Conservation (phyloP, 2,329 filamentous ascomycete species). For the Ceratocystis diversiconidia region DNA sequence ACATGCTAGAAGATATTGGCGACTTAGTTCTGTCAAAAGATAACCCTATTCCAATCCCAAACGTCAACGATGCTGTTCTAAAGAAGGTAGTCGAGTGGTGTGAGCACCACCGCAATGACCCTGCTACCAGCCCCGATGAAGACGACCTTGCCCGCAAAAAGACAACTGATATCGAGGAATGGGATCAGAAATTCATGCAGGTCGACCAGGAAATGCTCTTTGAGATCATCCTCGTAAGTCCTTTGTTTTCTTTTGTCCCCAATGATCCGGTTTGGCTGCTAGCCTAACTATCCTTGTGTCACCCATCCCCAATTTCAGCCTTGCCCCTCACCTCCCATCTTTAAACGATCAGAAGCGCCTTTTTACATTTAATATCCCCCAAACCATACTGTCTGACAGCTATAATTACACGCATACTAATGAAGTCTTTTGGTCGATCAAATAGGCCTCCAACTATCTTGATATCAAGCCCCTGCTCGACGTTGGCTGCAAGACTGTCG, state of each 20-base stretch:
- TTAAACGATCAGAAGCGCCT: too few species aligned
- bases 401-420: too few species aligned
- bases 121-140: conserved; percentile 66
- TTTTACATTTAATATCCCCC: too few species aligned
- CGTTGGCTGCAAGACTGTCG: conserved; percentile 97
- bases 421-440: too few species aligned
- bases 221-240: conserved; percentile 84
- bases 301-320: neutral
- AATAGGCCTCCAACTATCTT: conserved; percentile 87
- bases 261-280: neutral
- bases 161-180: conserved; percentile 97
- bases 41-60: conserved; percentile 76
- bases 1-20: conserved; percentile 90
- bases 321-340: neutral
- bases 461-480: conserved; percentile 98
- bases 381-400: too few species aligned
- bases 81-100: conserved; percentile 98
- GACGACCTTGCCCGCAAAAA: conserved; percentile 92
- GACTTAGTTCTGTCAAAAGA: conserved; percentile 37
- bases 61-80: conserved; percentile 85
- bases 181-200: conserved; percentile 99
- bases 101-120: conserved; percentile 83
- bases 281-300: neutral
- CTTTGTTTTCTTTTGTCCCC: neutral
- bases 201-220: conserved; percentile 99